Percentiles rank a stretch among this genome's conserved stretches.
phyloP scores from a whole-genome alignment of 192 early-diverging fungal genomes.

The Coemansia sp. region DNA sequence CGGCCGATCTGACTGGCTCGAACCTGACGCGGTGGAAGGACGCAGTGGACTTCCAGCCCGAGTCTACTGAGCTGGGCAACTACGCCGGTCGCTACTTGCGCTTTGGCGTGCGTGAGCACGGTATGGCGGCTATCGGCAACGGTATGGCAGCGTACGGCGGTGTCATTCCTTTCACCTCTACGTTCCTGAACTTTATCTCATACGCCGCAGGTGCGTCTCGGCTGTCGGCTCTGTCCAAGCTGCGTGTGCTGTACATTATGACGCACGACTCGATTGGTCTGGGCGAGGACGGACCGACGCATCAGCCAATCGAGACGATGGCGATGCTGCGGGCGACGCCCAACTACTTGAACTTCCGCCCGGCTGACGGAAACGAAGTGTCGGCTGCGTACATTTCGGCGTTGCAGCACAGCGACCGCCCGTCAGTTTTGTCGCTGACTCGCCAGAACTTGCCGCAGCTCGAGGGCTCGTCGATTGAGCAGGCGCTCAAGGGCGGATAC shows the following conservation, averaged over 20 bases:
- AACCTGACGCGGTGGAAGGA: constrained; percentile 95
- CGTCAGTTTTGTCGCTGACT: constrained; percentile 83
- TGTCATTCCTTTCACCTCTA: constrained; percentile 81
- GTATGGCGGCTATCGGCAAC: constrained; percentile 93
- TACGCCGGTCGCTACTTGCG: constrained; percentile 90
- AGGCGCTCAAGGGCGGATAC: constrained; percentile 83
- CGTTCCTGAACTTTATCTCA: constrained; percentile 92
- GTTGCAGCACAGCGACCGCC: constrained; percentile 65
- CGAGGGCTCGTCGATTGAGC: constrained; percentile 78
- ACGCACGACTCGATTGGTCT: constrained; percentile 99
- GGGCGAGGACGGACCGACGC: constrained; percentile 98
- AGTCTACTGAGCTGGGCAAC: constrained; percentile 67
- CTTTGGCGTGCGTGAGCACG: constrained; percentile 97
- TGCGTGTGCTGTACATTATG: constrained; percentile 95
- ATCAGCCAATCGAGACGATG: constrained; percentile 97
- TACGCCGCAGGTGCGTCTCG: constrained; percentile 84
- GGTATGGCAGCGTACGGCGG: constrained; percentile 85
- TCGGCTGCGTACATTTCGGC: constrained; percentile 88
- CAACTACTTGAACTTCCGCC: constrained; percentile 83
- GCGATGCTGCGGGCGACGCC: constrained; percentile 87
- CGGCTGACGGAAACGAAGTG: constrained; percentile 93
- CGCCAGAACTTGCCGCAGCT: constrained; percentile 96
- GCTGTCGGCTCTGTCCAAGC: constrained; percentile 82
- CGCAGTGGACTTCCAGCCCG: constrained; percentile 91
- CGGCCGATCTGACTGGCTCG: constrained; percentile 95